Evolutionary conservation across 1,284 basidiomycete species (phyloP).

Genomic region (Malassezia yamatoensis): DNA sequence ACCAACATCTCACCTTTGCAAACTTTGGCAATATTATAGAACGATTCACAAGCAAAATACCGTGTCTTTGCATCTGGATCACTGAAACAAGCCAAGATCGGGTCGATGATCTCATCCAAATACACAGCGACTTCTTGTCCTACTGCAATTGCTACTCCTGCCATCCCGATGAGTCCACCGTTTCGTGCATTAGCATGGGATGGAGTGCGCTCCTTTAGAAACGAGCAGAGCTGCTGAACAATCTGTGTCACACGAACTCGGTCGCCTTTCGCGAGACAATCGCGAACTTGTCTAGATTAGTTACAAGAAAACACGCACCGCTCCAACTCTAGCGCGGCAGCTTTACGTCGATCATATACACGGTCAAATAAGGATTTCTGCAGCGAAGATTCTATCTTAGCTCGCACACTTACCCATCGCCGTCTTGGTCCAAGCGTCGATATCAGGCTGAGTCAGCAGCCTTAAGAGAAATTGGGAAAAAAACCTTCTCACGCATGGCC

Average conservation of each 20-base stretch:
- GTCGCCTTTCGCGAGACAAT: slow-evolving; percentile 70
- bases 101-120: slow-evolving; percentile 81
- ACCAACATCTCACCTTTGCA: slow-evolving; percentile 93
- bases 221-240: slow-evolving; percentile 81
- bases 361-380: slow-evolving; percentile 47
- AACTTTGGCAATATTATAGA: slow-evolving; percentile 94
- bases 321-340: slow-evolving; percentile 86
- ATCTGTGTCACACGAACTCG: slow-evolving; percentile 71
- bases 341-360: slow-evolving; percentile 82
- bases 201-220: slow-evolving; percentile 26
- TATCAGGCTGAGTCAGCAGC: slow-evolving; percentile 5
- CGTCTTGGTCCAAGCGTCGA: slow-evolving; percentile 9
- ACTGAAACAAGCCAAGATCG: slow-evolving; percentile 82
- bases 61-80: slow-evolving; percentile 90
- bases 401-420: slow-evolving; percentile 6
- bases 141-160: slow-evolving; percentile 88
- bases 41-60: slow-evolving; percentile 91
- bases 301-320: slow-evolving; percentile 55
- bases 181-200: slow-evolving; percentile 64
- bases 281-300: slow-evolving; percentile 63
- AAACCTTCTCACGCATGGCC: slow-evolving; percentile 2
- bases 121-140: slow-evolving; percentile 85
- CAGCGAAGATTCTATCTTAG: slow-evolving; percentile 22
- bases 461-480: background rate
- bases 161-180: slow-evolving; percentile 90